These are phyloP conservation scores for Lolium perenne DNA, from an alignment of 176 grass and related monocot species.

Conservation along the genomic window DNA sequence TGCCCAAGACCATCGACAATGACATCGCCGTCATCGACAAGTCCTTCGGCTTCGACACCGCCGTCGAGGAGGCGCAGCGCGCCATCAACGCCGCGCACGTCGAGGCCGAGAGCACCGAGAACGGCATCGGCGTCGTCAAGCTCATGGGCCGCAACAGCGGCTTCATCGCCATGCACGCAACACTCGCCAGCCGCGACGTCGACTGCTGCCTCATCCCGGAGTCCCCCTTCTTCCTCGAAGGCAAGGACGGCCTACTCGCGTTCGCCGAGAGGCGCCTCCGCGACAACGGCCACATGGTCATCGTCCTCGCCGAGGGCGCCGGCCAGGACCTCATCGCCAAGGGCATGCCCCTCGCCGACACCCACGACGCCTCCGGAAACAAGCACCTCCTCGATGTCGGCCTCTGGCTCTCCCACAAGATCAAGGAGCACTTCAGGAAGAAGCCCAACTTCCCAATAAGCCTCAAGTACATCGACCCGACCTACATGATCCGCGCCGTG, in stretches of 20 bases:
- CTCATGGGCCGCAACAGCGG: conserved; percentile 94
- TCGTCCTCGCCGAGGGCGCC: conserved; percentile 90
- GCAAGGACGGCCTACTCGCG: conserved; percentile 72
- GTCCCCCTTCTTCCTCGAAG: conserved; percentile 82
- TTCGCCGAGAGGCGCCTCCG: conserved; percentile 77
- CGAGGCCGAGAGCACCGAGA: conserved; percentile 83
- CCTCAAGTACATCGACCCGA: conserved; percentile 92
- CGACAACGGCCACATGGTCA: conserved; percentile 90
- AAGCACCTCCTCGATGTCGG: conserved; percentile 82
- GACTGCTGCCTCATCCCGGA: conserved; percentile 94
- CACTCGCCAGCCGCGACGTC: conserved; percentile 93
- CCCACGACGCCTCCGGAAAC: conserved; percentile 87
- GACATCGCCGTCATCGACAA: conserved; percentile 87
- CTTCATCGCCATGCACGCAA: conserved; percentile 93
- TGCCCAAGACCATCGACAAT: conserved; percentile 96
- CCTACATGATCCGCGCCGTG: conserved; percentile 92
- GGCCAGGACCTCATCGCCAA: conserved; percentile 84
- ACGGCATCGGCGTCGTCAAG: conserved; percentile 86
- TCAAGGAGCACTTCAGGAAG: conserved; percentile 83
- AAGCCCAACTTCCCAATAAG: conserved; percentile 58
- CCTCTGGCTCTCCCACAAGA: conserved; percentile 82
- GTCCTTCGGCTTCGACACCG: conserved; percentile 92
- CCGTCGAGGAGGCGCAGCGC: conserved; percentile 89
- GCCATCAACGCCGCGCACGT: conserved; percentile 93
- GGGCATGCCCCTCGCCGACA: conserved; percentile 54